These are phyloP conservation scores for Amborella trichopoda DNA, from an alignment of 164 flowering plant species.

Conservation along the genomic window DNA sequence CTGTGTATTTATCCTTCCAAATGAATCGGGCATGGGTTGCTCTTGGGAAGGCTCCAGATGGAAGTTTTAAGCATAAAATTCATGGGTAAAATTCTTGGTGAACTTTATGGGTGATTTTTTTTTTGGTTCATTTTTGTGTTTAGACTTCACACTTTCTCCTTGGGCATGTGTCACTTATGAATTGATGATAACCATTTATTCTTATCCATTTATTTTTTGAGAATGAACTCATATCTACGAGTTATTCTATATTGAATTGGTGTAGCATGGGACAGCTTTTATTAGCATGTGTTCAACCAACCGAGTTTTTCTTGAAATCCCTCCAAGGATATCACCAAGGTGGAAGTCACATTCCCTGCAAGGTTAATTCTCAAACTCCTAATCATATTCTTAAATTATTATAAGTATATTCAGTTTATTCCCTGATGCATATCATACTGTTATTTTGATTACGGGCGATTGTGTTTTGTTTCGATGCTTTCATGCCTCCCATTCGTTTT, in stretches of 20 bases:
- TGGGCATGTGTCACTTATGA: too few relatives aligned
- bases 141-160: not conserved
- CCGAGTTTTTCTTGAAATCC: constrained; percentile 80
- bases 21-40: constrained; percentile 80
- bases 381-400: not conserved
- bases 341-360: constrained; percentile 57
- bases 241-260: not conserved
- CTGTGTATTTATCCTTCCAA: constrained; percentile 15
- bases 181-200: too few relatives aligned
- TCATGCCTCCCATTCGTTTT: not conserved
- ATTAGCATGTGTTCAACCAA: constrained; percentile 72
- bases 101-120: not conserved
- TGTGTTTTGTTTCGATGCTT: not conserved
- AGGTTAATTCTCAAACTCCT: constrained; percentile 29
- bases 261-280: constrained; percentile 62
- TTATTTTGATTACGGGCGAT: not conserved
- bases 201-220: too few relatives aligned
- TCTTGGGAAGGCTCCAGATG: constrained; percentile 69
- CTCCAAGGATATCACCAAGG: constrained; percentile 53
- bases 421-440: not conserved
- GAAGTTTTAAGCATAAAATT: constrained; percentile 61
- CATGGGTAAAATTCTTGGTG: constrained; percentile 33
- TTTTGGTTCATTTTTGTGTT: not conserved
- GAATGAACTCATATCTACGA: not conserved
- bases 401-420: not conserved